Evolutionary conservation across 306 rosid genomes (phyloP), one percentile per base, ranked within the genome.

Genomic region (Gynostemma pentaphyllum): DNA sequence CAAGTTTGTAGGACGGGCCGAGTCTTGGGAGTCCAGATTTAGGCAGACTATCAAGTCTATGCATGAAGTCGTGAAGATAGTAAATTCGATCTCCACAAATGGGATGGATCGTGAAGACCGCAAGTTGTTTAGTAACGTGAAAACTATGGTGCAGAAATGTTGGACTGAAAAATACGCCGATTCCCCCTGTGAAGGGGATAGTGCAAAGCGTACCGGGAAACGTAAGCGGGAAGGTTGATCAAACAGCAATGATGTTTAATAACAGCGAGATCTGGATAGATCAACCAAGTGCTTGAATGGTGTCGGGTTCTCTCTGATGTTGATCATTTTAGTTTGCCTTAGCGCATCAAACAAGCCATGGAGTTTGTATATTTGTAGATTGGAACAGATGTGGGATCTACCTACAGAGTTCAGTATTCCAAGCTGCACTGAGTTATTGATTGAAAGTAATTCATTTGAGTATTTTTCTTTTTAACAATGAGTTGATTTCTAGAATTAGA

Each of bases 21-120:
- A 87, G 62, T 80, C 95, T 14, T 66, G 87, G 30, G 97, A 86
- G 45, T 82, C 97, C 1, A 89, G 79, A 80, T 86, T 75, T 85
- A 89, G 78, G 81, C 87, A 75, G 72, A 67, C 70, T 78, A 19
- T 86, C 73, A 83, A 77, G 95, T 51, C 49, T 46, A 52, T 48
- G 46, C 68, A 13, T 39, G 89, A 89, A 72, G 87, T 86, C 21
- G 88, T 84, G 6, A 73, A 46, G 22, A 75, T 86, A 62, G 91
- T 82, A n/a, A 76, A 84, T 73, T 59, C 76, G 16, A 60, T 86
- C 67, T 68, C 85, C 30, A 64, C 75, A 19, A 88, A 84, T 22
- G 85, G 82, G 69, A 81, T 89, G 85, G 85, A 82, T 73, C 71
- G 81, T 12, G 74, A 79, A 61, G 84, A 86, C 62, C 72, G 52